A percentile compares a stretch with the other conserved stretches of the same genome.
Conservation (phyloP, 23 red algal species). For the Gracilaria domingensis region DNA sequence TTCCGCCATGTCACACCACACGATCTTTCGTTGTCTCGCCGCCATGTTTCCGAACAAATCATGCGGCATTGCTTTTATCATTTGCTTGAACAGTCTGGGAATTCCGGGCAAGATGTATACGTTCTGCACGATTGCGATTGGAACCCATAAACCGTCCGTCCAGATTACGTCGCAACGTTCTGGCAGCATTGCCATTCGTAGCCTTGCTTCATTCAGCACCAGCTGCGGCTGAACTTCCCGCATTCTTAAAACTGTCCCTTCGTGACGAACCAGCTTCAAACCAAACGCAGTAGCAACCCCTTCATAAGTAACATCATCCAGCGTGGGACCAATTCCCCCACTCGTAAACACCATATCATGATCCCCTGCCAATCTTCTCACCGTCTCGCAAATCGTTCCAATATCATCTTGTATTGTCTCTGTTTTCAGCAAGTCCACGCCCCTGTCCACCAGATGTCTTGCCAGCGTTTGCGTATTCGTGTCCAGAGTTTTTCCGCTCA, state of each 20-base stretch:
- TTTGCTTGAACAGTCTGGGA: slow-evolving; percentile 39
- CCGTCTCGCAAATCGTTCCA: slow-evolving; percentile 54
- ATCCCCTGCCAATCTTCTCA: slow-evolving; percentile 34
- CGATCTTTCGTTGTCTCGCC: slow-evolving; percentile 12
- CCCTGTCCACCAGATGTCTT: slow-evolving; percentile 37
- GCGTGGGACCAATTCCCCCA: slow-evolving; percentile 88
- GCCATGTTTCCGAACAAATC: slow-evolving; percentile 40
- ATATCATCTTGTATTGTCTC: slow-evolving; percentile 80
- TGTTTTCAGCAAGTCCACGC: slow-evolving; percentile 46
- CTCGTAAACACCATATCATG: slow-evolving; percentile 82
- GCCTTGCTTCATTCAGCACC: slow-evolving; percentile 46
- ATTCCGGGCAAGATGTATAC: slow-evolving; percentile 77
- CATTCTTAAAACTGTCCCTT: slow-evolving; percentile 54
- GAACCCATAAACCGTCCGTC: slow-evolving; percentile 79
- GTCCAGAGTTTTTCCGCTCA: slow-evolving; percentile 70
- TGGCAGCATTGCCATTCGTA: slow-evolving; percentile 67
- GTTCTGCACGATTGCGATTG: slow-evolving; percentile 63
- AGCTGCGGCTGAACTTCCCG: slow-evolving; percentile 41
- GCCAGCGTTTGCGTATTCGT: slow-evolving; percentile 65
- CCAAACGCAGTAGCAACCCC: slow-evolving; percentile 78
- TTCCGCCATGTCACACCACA: slow-evolving; percentile 55
- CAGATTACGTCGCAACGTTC: slow-evolving; percentile 47
- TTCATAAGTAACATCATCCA: slow-evolving; percentile 84
- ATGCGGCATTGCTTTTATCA: slow-evolving; percentile 12
- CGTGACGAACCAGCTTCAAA: slow-evolving; percentile 40